Evolutionary conservation across 192 early-diverging fungal genomes (phyloP).

Genomic region (Funneliformis geosporum): DNA sequence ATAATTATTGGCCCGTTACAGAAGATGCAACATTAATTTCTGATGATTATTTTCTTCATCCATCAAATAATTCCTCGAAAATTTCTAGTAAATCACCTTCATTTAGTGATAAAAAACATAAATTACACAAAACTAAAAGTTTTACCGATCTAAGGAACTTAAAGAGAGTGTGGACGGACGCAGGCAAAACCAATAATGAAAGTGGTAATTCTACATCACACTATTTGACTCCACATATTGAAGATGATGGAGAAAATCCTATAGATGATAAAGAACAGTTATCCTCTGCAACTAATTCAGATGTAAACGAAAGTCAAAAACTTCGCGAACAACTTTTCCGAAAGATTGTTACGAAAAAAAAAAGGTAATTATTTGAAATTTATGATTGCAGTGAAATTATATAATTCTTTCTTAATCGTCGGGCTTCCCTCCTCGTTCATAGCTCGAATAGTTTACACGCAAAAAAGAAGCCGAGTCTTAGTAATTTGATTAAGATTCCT

Average conservation of each 20-base stretch:
- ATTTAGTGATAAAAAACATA: neutral
- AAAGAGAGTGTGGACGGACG: neutral
- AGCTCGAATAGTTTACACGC: conserved; percentile 20
- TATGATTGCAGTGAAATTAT: too few relatives aligned
- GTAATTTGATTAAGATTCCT: neutral
- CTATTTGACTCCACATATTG: neutral
- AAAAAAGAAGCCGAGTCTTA: conserved; percentile 10
- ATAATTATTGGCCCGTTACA: conserved; percentile 31
- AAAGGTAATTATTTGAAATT: conserved; percentile 18
- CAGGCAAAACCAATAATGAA: neutral
- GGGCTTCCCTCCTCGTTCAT: neutral
- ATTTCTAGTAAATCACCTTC: neutral
- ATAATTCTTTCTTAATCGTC: neutral
- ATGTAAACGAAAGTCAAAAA: neutral
- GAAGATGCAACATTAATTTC: neutral
- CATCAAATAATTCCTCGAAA: neutral
- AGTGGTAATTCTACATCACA: neutral
- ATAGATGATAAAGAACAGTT: too few relatives aligned
- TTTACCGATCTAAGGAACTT: conserved; percentile 21
- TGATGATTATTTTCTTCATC: neutral
- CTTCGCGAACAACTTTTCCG: conserved; percentile 21
- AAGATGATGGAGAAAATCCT: neutral
- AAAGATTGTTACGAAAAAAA: conserved; percentile 25
- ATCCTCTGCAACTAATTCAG: neutral
- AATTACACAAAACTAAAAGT: conserved; percentile 29